phyloP scores from a whole-genome alignment of 2,329 filamentous ascomycete species.

The Albophoma yamanashiensis region DNA sequence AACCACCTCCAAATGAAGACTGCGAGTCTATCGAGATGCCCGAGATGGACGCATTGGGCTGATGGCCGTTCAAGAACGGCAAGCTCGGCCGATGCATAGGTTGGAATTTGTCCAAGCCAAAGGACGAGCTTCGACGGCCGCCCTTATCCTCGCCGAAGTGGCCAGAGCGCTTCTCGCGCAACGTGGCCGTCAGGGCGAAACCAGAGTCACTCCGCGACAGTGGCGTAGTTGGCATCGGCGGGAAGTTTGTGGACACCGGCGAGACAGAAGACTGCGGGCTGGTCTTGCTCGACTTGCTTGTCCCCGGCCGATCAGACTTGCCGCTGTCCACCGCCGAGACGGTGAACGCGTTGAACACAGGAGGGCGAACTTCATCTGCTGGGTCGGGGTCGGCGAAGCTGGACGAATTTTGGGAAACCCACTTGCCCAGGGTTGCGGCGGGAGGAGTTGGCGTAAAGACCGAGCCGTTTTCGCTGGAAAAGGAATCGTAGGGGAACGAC shows the following conservation, averaged over 20 bases:
- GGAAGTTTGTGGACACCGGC: slow-evolving; percentile 68
- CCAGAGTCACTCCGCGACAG: slow-evolving; percentile 88
- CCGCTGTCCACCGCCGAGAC: slow-evolving; percentile 59
- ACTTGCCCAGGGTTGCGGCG: slow-evolving; percentile 67
- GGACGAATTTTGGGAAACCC: slow-evolving; percentile 81
- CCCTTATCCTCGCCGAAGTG: slow-evolving; percentile 72
- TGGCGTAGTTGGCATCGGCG: slow-evolving; percentile 61
- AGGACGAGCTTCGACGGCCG: slow-evolving; percentile 86
- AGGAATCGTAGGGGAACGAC: slow-evolving; percentile 82
- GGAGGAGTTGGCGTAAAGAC: slow-evolving; percentile 66
- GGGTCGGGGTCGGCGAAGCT: slow-evolving; percentile 65
- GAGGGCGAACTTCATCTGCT: slow-evolving; percentile 38
- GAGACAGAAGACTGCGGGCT: slow-evolving; percentile 59
- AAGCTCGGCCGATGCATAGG: slow-evolving; percentile 59
- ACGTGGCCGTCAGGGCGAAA: slow-evolving; percentile 72
- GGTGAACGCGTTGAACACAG: slow-evolving; percentile 86
- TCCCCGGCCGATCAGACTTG: slow-evolving; percentile 66
- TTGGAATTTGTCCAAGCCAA: slow-evolving; percentile 64
- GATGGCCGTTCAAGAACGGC: slow-evolving; percentile 61
- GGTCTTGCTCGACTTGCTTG: slow-evolving; percentile 52
- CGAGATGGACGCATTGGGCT: slow-evolving; percentile 47
- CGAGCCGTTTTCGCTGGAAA: slow-evolving; percentile 74
- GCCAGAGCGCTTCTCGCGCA: slow-evolving; percentile 88
- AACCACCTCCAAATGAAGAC: slow-evolving; percentile 59
- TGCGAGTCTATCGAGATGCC: slow-evolving; percentile 51